Conservation (phyloP, 1,284 basidiomycete genomes). For the Ustanciosporium gigantosporum region DNA sequence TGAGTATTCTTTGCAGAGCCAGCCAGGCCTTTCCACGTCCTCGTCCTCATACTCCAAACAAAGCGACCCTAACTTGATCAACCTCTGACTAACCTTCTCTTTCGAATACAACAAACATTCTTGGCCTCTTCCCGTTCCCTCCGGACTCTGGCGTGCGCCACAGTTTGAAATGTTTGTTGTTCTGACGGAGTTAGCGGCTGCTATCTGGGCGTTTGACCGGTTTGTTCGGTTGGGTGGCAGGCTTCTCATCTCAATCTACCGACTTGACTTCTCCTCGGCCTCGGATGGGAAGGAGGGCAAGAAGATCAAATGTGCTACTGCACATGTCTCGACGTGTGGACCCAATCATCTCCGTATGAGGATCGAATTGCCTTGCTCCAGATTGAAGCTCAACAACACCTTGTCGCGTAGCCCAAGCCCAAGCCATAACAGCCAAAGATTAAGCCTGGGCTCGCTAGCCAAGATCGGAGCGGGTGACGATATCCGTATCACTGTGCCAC, state of each 20-base stretch:
- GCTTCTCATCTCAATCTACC: slow-evolving; percentile 11
- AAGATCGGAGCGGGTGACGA: slow-evolving; percentile 31
- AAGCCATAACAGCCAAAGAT: background rate
- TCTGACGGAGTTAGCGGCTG: slow-evolving; percentile 23
- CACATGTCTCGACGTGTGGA: slow-evolving; percentile 4
- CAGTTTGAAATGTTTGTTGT: slow-evolving; percentile 24
- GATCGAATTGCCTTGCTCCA: slow-evolving; percentile 18
- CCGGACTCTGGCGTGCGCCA: background rate
- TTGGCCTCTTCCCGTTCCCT: too few species aligned
- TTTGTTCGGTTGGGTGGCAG: slow-evolving; percentile 17
- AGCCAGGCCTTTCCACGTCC: background rate
- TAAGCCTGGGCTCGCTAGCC: background rate
- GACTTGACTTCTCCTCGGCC: too few species aligned
- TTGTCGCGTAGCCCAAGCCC: background rate
- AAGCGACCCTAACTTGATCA: too few species aligned
- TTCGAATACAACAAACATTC: too few species aligned
- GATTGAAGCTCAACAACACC: slow-evolving; percentile 4
- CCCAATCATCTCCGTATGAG: slow-evolving; percentile 13
- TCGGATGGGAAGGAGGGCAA: background rate
- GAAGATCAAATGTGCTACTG: slow-evolving; percentile 7
- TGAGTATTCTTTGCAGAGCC: slow-evolving; percentile 6
- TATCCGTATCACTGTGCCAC: slow-evolving; percentile 34
- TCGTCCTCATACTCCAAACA: background rate
- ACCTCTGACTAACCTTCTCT: too few species aligned
- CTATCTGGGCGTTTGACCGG: slow-evolving; percentile 37